phyloP scores from a whole-genome alignment of 148 eudicot genomes.

The Camellia japonica region DNA sequence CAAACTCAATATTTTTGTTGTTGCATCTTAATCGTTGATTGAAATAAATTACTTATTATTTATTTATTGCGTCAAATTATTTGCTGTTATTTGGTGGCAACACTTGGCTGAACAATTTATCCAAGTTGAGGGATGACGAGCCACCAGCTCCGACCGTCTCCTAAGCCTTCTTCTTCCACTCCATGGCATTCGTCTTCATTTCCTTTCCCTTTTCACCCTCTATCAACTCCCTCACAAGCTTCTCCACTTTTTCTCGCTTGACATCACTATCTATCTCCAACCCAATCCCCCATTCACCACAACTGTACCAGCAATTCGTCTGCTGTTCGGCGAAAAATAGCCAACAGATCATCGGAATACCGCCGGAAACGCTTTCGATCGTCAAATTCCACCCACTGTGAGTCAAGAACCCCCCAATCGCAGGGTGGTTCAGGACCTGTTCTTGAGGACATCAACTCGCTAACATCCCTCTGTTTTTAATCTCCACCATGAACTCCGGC shows the following conservation, averaged over 20 bases:
- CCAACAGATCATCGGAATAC: conserved; percentile 62
- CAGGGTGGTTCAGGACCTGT: too few relatives aligned
- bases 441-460: too few relatives aligned
- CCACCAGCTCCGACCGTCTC: conserved; percentile 14
- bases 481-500: neutral
- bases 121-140: conserved; percentile 20
- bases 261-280: too few relatives aligned
- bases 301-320: conserved; percentile 46
- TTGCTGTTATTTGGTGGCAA: too few relatives aligned
- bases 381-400: too few relatives aligned
- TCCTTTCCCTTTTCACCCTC: conserved; percentile 58
- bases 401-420: too few relatives aligned
- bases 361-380: too few relatives aligned
- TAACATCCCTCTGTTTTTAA: conserved; percentile 13
- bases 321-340: conserved; percentile 61
- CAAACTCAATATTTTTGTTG: too few relatives aligned
- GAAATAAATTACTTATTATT: too few relatives aligned
- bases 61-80: too few relatives aligned
- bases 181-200: conserved; percentile 19
- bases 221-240: conserved; percentile 47
- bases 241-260: conserved; percentile 45
- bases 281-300: too few relatives aligned
- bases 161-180: conserved; percentile 26
- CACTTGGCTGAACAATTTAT: neutral
- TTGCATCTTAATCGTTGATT: too few relatives aligned